Evolutionary conservation across 192 early-diverging fungal genomes (phyloP).

Genomic region (Funneliformis geosporum): DNA sequence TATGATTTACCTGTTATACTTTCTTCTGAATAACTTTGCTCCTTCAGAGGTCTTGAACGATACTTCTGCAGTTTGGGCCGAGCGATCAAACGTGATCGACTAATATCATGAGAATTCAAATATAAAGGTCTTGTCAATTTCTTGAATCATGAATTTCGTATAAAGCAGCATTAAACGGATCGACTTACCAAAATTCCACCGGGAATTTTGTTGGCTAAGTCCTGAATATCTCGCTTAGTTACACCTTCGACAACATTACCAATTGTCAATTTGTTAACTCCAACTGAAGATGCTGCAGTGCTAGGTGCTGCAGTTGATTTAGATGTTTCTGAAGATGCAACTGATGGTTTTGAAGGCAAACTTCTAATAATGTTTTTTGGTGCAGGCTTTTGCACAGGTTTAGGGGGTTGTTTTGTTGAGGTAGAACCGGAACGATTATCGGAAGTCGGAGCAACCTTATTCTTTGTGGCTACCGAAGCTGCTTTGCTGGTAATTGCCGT

Average conservation of each 20-base stretch:
- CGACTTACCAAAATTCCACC: neutral
- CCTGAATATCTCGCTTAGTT: neutral
- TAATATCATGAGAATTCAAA: neutral
- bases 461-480: neutral
- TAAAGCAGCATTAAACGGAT: neutral
- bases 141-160: neutral
- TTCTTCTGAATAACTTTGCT: conserved; percentile 8
- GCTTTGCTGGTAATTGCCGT: neutral
- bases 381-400: neutral
- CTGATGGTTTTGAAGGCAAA: neutral
- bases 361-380: neutral
- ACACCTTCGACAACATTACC: neutral
- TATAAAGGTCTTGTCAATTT: neutral
- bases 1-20: neutral
- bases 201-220: neutral
- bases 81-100: neutral
- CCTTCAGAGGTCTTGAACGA: neutral
- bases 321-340: neutral
- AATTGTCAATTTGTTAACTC: neutral
- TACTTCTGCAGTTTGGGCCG: neutral
- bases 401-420: neutral
- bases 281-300: neutral
- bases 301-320: neutral
- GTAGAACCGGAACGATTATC: neutral
- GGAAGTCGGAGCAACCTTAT: neutral